Conservation (phyloP, 1,284 basidiomycete species). For the Inonotus hispidus region DNA sequence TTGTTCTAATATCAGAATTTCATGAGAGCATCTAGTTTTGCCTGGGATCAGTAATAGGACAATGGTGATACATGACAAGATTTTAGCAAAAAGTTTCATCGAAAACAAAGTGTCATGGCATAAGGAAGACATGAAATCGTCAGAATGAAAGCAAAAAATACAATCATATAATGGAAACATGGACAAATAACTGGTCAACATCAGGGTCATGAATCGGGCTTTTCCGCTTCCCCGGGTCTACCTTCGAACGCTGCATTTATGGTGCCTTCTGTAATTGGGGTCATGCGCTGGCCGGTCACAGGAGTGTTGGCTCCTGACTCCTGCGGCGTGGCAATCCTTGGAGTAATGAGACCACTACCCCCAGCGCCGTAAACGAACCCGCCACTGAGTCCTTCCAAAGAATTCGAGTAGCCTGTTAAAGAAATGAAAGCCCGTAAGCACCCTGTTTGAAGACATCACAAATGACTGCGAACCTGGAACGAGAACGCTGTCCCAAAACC, state of each 20-base stretch:
- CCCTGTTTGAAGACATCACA: not conserved
- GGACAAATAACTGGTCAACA: not conserved
- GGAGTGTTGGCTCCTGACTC: conserved; percentile 35
- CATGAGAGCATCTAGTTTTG: not conserved
- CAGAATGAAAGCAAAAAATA: not conserved
- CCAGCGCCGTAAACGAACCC: conserved; percentile 78
- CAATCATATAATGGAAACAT: not conserved
- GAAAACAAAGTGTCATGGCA: not conserved
- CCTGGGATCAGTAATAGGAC: not conserved
- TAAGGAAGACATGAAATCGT: not conserved
- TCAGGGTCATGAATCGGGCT: conserved; percentile 5
- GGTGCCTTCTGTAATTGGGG: conserved; percentile 15
- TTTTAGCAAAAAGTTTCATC: not conserved
- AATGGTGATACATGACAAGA: not conserved
- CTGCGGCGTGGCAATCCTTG: conserved; percentile 34
- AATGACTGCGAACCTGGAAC: conserved; percentile 58
- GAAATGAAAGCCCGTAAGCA: conserved; percentile 12
- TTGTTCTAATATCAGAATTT: not conserved
- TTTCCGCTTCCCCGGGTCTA: conserved; percentile 5
- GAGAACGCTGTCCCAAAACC: conserved; percentile 81
- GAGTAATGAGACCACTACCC: conserved; percentile 69
- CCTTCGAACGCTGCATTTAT: conserved; percentile 15
- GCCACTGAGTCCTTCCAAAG: conserved; percentile 72
- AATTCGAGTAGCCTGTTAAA: conserved; percentile 61
- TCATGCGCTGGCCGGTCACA: conserved; percentile 10